Conservation (phyloP, 2,329 filamentous ascomycete species). For the Neospermospora avenae region DNA sequence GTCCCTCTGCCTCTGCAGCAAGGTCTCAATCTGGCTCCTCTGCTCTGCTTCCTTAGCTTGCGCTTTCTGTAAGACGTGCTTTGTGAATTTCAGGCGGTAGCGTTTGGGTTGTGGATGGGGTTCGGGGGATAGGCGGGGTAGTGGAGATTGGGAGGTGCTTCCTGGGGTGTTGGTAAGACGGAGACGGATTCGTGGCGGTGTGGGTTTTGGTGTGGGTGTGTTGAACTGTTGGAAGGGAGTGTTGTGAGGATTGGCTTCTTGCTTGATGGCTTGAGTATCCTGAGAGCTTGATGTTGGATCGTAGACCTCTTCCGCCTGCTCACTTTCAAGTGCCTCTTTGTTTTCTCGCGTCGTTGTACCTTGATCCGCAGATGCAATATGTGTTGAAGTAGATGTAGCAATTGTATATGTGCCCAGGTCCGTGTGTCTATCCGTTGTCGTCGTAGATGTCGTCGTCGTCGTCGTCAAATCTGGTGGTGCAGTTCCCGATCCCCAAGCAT, state of each 20-base stretch:
- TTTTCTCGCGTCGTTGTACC: neutral
- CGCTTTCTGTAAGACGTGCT: neutral
- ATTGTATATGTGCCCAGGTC: neutral
- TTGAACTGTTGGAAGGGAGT: neutral
- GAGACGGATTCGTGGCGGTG: neutral
- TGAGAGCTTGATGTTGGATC: neutral
- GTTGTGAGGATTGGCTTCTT: neutral
- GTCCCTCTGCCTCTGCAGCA: neutral
- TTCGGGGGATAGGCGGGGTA: constrained; percentile 1
- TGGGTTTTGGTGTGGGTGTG: neutral
- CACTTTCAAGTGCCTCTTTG: neutral
- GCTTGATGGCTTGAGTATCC: neutral
- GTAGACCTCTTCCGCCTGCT: neutral
- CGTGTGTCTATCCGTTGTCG: neutral
- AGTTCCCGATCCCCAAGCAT: neutral
- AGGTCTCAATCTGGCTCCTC: neutral
- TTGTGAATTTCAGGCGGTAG: constrained; percentile 2
- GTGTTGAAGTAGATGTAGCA: neutral
- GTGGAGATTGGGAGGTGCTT: neutral
- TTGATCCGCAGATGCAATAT: neutral
- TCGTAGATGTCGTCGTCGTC: neutral
- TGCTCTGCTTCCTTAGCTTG: neutral
- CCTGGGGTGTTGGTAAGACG: neutral
- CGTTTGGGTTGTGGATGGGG: constrained; percentile 3
- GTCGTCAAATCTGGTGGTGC: neutral